These are phyloP conservation scores for Solanum ossicruentum DNA, from an alignment of 257 asterid genomes.

Conservation along the genomic window DNA sequence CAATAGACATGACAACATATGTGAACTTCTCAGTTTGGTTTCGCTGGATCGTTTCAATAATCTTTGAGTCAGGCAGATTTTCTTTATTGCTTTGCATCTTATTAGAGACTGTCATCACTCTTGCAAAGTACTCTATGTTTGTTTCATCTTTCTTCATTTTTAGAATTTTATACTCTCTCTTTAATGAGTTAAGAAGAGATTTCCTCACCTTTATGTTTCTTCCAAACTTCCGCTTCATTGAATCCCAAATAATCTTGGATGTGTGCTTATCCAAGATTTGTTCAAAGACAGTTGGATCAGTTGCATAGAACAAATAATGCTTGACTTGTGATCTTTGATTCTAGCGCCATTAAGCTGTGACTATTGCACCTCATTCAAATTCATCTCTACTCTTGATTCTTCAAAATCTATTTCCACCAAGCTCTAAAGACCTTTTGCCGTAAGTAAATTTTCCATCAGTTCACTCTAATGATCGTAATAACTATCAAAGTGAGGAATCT, in stretches of 20 bases:
- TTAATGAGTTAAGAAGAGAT: not conserved
- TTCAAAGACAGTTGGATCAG: too few species aligned
- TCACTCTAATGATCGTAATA: too few species aligned
- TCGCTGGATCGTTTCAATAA: not conserved
- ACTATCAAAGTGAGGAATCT: too few species aligned
- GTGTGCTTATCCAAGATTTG: not conserved
- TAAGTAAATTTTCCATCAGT: too few species aligned
- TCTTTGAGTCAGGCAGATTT: not conserved
- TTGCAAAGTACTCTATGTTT: not conserved
- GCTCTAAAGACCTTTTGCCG: too few species aligned
- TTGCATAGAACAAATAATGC: too few species aligned
- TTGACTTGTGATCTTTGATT: too few species aligned
- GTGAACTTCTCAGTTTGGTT: not conserved
- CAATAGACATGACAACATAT: not conserved
- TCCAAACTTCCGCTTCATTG: not conserved
- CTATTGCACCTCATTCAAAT: too few species aligned
- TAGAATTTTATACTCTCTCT: not conserved
- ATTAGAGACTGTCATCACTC: not conserved
- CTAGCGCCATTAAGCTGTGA: too few species aligned
- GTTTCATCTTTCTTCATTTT: not conserved
- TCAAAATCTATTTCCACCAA: too few species aligned
- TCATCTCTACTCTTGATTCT: too few species aligned
- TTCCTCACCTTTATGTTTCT: not conserved
- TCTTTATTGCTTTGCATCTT: not conserved
- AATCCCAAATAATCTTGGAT: not conserved